These are phyloP conservation scores for Aechmea fasciata DNA, from an alignment of 176 grass and related monocot species.

Conservation along the genomic window DNA sequence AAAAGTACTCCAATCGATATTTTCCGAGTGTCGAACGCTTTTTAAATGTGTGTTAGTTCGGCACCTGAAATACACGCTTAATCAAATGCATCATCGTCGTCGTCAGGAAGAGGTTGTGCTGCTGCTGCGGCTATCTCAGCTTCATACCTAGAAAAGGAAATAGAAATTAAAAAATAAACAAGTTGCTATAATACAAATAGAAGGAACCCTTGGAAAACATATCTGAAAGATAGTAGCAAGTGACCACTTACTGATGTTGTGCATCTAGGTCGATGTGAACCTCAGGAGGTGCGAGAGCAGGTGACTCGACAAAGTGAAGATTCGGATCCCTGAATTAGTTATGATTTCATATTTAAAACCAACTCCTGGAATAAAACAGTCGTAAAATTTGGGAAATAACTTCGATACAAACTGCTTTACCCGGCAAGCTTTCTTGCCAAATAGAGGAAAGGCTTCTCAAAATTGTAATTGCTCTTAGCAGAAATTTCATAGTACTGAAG, in stretches of 20 bases:
- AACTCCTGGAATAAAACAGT: background rate
- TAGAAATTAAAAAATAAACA: background rate
- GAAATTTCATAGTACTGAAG: constrained; percentile 43
- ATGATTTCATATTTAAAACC: background rate
- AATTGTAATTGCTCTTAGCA: constrained; percentile 36
- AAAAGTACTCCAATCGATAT: background rate
- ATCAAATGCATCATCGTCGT: constrained; percentile 24
- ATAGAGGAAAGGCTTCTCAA: constrained; percentile 17
- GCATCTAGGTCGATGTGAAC: constrained; percentile 31
- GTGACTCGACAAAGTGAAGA: constrained; percentile 39
- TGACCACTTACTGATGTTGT: constrained; percentile 31
- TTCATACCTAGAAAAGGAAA: constrained; percentile 13
- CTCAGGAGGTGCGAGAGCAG: constrained; percentile 40
- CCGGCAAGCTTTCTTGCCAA: constrained; percentile 38
- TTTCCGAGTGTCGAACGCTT: background rate
- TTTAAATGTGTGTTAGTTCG: background rate
- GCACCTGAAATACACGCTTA: background rate
- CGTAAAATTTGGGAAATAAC: background rate
- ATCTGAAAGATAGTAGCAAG: background rate
- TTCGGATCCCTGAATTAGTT: constrained; percentile 22
- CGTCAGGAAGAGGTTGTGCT: constrained; percentile 30
- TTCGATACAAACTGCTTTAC: constrained; percentile 5
- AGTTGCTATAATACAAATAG: background rate
- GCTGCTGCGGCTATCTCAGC: constrained; percentile 22
- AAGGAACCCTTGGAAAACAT: background rate